phyloP scores from a whole-genome alignment of 2,329 filamentous ascomycete genomes.

The Cordyceps javanica region DNA sequence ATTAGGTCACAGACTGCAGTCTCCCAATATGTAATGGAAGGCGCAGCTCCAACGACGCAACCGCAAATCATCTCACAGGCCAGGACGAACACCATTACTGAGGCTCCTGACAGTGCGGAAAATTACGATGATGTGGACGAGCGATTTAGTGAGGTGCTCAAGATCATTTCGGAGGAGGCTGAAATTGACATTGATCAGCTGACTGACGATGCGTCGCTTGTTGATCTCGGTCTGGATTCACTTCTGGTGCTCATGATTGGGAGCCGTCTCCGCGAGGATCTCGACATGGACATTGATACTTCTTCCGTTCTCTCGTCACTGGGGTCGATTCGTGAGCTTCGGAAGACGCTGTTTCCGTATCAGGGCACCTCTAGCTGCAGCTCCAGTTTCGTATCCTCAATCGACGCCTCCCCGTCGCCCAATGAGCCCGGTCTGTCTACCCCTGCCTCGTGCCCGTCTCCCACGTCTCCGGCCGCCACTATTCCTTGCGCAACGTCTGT shows the following conservation, averaged over 20 bases:
- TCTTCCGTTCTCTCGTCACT: background rate
- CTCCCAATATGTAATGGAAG: no score
- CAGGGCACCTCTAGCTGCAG: background rate
- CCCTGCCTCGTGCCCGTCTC: background rate
- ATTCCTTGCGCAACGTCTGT: background rate
- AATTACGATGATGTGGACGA: no score
- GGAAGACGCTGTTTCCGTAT: no score
- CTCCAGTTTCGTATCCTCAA: background rate
- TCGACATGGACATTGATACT: constrained; percentile 45
- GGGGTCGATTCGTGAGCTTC: background rate
- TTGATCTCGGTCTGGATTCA: constrained; percentile 55
- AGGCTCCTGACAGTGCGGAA: no score
- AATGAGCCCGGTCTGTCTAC: background rate
- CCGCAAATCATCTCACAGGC: background rate
- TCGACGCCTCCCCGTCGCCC: no score
- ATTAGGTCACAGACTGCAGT: no score
- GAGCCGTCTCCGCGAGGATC: constrained; percentile 50
- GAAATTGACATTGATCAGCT: constrained; percentile 44
- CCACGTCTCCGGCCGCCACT: no score
- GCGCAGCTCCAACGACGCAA: no score
- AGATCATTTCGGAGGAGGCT: constrained; percentile 50
- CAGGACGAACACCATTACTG: background rate
- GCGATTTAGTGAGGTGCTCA: constrained; percentile 30
- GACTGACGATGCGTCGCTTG: constrained; percentile 47
- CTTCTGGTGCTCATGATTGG: constrained; percentile 53